Evolutionary conservation across 768 basidiomycete species (phyloP), one percentile per base, ranked within the genome.

Genomic region (Termitomyces sp.): DNA sequence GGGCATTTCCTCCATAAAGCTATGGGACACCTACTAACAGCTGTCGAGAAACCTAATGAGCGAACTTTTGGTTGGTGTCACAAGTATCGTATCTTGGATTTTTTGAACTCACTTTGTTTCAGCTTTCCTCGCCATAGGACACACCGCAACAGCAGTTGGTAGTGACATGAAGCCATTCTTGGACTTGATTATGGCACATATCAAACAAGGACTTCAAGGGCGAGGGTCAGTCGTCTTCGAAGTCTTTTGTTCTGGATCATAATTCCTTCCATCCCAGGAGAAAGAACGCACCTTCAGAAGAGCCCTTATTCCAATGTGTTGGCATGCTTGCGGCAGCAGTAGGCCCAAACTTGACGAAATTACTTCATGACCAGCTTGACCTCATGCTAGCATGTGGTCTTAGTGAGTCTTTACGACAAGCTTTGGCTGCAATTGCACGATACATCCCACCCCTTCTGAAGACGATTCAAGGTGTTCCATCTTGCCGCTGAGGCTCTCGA

Each of bases 61-160:
- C 82, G 95, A 39, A 87, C 89, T 34, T 91, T 92, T 63, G 92
- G 95, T 95, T 67, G 55, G 81, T 68, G n/a, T 18, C 18, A 36
- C 60, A 30, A 52, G 54, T 20, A 55, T 45, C 7, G 30, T 33
- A 24, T 30, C 4, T 0, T 46, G 18, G 30, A 18, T 47, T 33
- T 51, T 20, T 48, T 65, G 67, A 62, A 62, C 64, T 60, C 34
- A 46, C n/a, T 33, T 49, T 49, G 11, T 50, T 48, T 12, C 42
- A 94, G 95, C 95, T 3, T 98, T 98, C 70, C 88, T 95, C 64
- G 95, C 97, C 2, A 95, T 99, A 61, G 97, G 97, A 0, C 93
- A 97, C 67, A 91, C 96, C 52, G 94, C 97, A 2, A 85, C 86
- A 45, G 89, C 92, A 51, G 92, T 98, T 22, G 88, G 88, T 48